A percentile compares a stretch with the other conserved stretches of the same genome.
These are phyloP conservation scores for Penicillium ucsense DNA, from an alignment of 495 filamentous ascomycete genomes.

Conservation along the genomic window DNA sequence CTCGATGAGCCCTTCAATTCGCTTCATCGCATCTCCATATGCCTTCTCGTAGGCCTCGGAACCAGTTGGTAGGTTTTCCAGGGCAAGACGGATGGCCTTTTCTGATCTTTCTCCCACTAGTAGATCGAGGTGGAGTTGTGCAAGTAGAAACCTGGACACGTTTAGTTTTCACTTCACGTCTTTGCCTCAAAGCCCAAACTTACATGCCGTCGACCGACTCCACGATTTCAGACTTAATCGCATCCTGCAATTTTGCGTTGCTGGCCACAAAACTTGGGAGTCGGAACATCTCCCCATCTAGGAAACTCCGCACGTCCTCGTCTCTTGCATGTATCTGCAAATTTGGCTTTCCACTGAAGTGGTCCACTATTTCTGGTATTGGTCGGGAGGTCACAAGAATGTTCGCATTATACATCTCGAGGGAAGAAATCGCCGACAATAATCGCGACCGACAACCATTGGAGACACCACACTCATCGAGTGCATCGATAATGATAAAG, in stretches of 20 bases:
- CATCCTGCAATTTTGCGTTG: neutral
- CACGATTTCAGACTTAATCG: neutral
- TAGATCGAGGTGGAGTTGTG: neutral
- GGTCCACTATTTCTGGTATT: neutral
- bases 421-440: neutral
- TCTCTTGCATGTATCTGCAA: neutral
- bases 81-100: neutral
- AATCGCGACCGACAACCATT: neutral
- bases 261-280: neutral
- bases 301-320: neutral
- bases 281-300: neutral
- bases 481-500: neutral
- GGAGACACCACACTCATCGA: neutral
- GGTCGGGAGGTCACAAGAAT: neutral
- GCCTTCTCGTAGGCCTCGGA: slow-evolving; percentile 3
- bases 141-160: neutral
- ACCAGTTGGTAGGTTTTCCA: neutral
- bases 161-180: neutral
- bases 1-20: slow-evolving; percentile 22
- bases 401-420: neutral
- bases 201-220: neutral
- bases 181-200: neutral
- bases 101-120: neutral
- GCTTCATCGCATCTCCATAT: slow-evolving; percentile 14
- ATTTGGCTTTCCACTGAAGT: neutral